Evolutionary conservation across 2,329 filamentous ascomycete species (phyloP).

Genomic region (Zymoseptoria tritici): DNA sequence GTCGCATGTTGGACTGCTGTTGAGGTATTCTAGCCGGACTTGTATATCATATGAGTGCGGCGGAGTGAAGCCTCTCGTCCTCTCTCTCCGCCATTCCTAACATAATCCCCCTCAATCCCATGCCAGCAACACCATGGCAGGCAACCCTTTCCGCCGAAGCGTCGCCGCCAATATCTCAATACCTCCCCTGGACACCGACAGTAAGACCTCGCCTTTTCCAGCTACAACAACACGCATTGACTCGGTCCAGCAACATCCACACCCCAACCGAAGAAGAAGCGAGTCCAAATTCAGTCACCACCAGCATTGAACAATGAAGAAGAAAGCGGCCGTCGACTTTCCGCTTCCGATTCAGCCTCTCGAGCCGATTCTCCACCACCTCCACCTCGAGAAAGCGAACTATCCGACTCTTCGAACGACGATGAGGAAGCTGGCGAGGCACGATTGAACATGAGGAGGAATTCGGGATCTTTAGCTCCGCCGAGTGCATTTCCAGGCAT

Average conservation of each 20-base stretch:
- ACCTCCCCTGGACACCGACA: constrained; percentile 8
- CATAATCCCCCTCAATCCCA: background rate
- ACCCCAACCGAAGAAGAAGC: constrained; percentile 23
- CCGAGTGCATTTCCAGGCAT: background rate
- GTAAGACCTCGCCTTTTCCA: background rate
- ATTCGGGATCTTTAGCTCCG: constrained; percentile 13
- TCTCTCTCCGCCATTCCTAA: background rate
- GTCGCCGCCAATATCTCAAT: constrained; percentile 16
- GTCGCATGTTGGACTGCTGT: no score
- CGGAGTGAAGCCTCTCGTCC: no score
- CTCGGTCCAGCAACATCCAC: constrained; percentile 14
- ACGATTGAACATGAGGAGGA: constrained; percentile 16
- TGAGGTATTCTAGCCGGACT: background rate
- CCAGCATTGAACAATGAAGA: constrained; percentile 16
- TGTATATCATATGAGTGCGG: background rate
- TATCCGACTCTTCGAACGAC: constrained; percentile 15
- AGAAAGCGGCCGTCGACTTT: constrained; percentile 11
- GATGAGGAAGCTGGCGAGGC: constrained; percentile 18
- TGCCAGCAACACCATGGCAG: constrained; percentile 18
- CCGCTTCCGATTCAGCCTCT: constrained; percentile 12
- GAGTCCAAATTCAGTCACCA: constrained; percentile 24
- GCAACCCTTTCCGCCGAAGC: constrained; percentile 27
- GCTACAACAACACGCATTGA: constrained; percentile 11
- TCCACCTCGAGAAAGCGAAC: constrained; percentile 5
- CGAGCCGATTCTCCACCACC: constrained; percentile 12